Percentiles rank a stretch among this genome's conserved stretches.
Evolutionary conservation across 352 stramenopile genomes (phyloP).

Genomic region (Phytophthora hibernalis): DNA sequence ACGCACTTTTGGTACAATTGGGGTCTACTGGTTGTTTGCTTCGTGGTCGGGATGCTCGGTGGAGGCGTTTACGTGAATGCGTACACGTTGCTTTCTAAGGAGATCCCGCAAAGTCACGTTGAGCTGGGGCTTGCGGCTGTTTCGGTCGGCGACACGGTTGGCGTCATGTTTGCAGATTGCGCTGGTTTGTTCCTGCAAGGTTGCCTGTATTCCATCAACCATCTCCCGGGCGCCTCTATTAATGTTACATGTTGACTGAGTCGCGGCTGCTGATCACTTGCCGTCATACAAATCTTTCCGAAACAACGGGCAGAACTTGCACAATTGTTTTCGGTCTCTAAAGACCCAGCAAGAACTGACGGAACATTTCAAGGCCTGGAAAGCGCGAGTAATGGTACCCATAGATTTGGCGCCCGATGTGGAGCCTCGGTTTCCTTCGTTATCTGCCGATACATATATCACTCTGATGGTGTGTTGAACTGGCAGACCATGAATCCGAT

Average conservation of each 20-base stretch:
- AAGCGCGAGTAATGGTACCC: too few relatives aligned
- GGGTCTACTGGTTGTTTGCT: conserved; percentile 80
- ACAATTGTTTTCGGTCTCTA: too few relatives aligned
- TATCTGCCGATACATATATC: too few relatives aligned
- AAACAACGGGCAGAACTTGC: too few relatives aligned
- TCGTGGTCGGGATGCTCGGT: conserved; percentile 89
- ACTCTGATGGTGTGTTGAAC: too few relatives aligned
- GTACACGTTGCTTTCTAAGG: conserved; percentile 89
- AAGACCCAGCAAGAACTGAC: too few relatives aligned
- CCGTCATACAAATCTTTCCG: too few relatives aligned
- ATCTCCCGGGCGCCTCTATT: conserved; percentile 67
- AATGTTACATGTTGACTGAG: conserved; percentile 61
- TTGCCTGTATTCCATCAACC: conserved; percentile 91
- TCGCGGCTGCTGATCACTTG: too few relatives aligned
- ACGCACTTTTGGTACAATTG: conserved; percentile 91
- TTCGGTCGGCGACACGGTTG: conserved; percentile 91
- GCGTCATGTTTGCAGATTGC: conserved; percentile 92
- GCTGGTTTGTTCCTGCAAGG: conserved; percentile 90
- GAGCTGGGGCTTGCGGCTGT: conserved; percentile 91
- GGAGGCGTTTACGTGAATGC: conserved; percentile 93
- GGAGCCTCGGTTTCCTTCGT: too few relatives aligned
- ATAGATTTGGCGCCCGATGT: too few relatives aligned
- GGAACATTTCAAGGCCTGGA: too few relatives aligned
- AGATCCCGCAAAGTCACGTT: conserved; percentile 69
- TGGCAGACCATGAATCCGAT: too few relatives aligned